phyloP scores from a whole-genome alignment of 2,329 filamentous ascomycete genomes.

The Parastagonospora avenae region DNA sequence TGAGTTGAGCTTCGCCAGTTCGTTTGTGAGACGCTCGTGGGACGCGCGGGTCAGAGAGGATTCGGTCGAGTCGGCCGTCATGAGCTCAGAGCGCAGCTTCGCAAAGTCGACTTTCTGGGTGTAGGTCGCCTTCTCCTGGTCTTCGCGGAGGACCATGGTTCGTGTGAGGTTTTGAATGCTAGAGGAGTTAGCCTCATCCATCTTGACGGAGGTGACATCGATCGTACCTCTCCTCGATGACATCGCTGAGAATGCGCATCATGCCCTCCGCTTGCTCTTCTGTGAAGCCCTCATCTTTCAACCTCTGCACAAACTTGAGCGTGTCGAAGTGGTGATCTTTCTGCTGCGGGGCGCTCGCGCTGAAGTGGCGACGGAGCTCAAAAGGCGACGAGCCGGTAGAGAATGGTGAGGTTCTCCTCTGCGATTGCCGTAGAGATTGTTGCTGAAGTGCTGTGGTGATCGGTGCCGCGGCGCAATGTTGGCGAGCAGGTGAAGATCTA shows the following conservation, averaged over 20 bases:
- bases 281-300: slow-evolving; percentile 91
- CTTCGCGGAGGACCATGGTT: slow-evolving; percentile 97
- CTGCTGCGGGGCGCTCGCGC: slow-evolving; percentile 64
- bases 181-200: neutral
- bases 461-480: slow-evolving; percentile 14
- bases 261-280: slow-evolving; percentile 96
- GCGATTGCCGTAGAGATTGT: slow-evolving; percentile 9
- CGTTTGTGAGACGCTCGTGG: slow-evolving; percentile 91
- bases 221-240: slow-evolving; percentile 85
- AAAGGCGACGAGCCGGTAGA: slow-evolving; percentile 7
- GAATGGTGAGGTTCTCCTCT: slow-evolving; percentile 6
- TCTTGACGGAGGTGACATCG: neutral
- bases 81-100: slow-evolving; percentile 91
- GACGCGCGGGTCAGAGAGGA: slow-evolving; percentile 84
- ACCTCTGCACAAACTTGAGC: slow-evolving; percentile 90
- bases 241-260: slow-evolving; percentile 96
- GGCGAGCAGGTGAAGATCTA: slow-evolving; percentile 15
- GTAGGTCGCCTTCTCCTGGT: slow-evolving; percentile 78
- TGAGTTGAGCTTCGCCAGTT: slow-evolving; percentile 90
- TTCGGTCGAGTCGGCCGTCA: slow-evolving; percentile 91
- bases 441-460: slow-evolving; percentile 11
- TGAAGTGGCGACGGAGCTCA: slow-evolving; percentile 58
- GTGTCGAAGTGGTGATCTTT: slow-evolving; percentile 98
- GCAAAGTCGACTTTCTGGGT: slow-evolving; percentile 96
- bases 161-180: slow-evolving; percentile 96